phyloP scores from a whole-genome alignment of 805 yeast genomes.

The Isabelozyma pseudorhagii region DNA sequence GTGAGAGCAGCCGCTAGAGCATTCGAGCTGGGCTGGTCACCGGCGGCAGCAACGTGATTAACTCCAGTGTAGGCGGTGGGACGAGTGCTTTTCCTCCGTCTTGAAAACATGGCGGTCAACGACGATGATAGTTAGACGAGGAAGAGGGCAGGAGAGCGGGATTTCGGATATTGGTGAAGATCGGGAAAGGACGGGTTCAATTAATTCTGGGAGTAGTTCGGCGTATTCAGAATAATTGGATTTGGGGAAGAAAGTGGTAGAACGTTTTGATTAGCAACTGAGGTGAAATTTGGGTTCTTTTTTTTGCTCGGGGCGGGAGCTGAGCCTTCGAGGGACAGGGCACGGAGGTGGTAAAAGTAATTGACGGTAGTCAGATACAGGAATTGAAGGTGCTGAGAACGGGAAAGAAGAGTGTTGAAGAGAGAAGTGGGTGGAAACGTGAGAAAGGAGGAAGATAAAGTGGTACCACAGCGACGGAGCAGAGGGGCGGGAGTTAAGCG shows the following conservation, averaged over 20 bases:
- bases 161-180: too few species aligned
- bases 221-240: too few species aligned
- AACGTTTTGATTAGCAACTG: not conserved
- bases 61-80: constrained; percentile 43
- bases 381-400: too few species aligned
- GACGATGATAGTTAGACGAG: not conserved
- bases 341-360: too few species aligned
- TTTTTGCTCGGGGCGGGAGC: not conserved
- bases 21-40: constrained; percentile 31
- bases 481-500: too few species aligned
- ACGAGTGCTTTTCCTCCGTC: constrained; percentile 27
- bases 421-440: too few species aligned
- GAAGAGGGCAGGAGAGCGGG: not conserved
- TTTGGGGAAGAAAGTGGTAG: not conserved
- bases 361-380: too few species aligned
- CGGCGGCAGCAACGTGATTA: constrained; percentile 29
- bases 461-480: too few species aligned
- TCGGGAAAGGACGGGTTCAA: too few species aligned
- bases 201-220: too few species aligned
- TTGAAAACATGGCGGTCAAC: constrained; percentile 15
- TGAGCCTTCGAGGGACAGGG: not conserved
- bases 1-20: constrained; percentile 46
- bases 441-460: too few species aligned
- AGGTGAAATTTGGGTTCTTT: not conserved
- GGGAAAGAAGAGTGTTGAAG: too few species aligned